Evolutionary conservation across 2,329 filamentous ascomycete species (phyloP).

Genomic region (Scedosporium minutisporum): DNA sequence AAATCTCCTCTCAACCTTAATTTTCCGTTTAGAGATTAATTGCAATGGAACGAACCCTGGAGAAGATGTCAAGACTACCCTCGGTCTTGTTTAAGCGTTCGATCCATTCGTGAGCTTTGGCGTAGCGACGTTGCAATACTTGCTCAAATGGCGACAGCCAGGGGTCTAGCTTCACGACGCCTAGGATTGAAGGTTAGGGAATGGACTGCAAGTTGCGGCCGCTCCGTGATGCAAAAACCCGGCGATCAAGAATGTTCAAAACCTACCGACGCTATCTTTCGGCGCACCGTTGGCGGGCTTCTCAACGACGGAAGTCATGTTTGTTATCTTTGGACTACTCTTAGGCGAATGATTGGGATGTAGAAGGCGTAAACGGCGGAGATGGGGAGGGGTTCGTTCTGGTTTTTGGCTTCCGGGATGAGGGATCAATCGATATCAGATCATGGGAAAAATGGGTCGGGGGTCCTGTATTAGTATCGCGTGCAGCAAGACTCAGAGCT

Average conservation of each 20-base stretch:
- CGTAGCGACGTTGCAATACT: conserved; percentile 64
- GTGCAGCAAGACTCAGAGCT: not conserved
- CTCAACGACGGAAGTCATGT: not conserved
- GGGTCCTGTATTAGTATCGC: not conserved
- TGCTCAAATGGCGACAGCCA: conserved; percentile 82
- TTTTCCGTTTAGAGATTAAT: not conserved
- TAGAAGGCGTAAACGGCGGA: not conserved
- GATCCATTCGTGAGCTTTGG: conserved; percentile 79
- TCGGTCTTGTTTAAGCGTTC: conserved; percentile 72
- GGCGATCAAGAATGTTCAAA: not conserved
- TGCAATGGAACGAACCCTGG: conserved; percentile 47
- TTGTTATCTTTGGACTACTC: not conserved
- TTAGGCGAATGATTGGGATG: not conserved
- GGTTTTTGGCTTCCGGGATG: not conserved
- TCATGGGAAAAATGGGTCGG: not conserved
- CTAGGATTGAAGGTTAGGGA: conserved; percentile 33
- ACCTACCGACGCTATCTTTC: not conserved
- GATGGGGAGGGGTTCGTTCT: not conserved
- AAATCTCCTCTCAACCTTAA: not conserved
- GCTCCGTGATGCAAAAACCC: not conserved
- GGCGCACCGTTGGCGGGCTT: not conserved
- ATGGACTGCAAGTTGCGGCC: not conserved
- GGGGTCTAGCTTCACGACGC: conserved; percentile 78
- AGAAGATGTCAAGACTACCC: conserved; percentile 87
- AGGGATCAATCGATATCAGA: not conserved